Percentiles rank a stretch among this genome's conserved stretches.
phyloP scores from a whole-genome alignment of 2,329 filamentous ascomycete genomes.

The Venturia asperata region DNA sequence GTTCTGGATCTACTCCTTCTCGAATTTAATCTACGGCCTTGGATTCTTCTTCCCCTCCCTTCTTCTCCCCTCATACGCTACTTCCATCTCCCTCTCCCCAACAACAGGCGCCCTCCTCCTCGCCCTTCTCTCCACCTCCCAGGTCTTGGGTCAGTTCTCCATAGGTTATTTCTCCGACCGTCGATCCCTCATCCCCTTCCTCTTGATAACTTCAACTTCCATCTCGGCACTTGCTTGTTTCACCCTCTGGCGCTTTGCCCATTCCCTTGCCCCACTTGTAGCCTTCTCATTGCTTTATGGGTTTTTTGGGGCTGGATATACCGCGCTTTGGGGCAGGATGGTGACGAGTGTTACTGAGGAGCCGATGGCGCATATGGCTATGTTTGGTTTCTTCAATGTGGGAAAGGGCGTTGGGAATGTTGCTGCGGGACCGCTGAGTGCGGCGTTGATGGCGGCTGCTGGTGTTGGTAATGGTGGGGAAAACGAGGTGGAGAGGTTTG shows the following conservation, averaged over 20 bases:
- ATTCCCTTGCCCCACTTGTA: conserved; percentile 8
- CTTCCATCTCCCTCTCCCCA: conserved; percentile 1
- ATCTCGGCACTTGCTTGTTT: conserved; percentile 7
- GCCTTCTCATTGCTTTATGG: conserved; percentile 18
- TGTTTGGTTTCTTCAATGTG: conserved; percentile 15
- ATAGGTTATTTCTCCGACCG: conserved; percentile 16
- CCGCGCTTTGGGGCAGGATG: conserved; percentile 17
- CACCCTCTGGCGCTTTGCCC: conserved; percentile 16
- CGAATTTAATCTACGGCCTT: conserved; percentile 19
- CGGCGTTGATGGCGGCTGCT: not conserved
- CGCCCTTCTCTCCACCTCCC: conserved; percentile 6
- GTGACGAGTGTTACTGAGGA: conserved; percentile 15
- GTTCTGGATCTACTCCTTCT: conserved; percentile 17
- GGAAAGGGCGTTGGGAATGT: conserved; percentile 17
- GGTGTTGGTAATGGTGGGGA: not conserved
- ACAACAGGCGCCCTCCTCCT: conserved; percentile 15
- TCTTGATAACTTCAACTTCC: conserved; percentile 18
- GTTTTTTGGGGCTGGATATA: conserved; percentile 19
- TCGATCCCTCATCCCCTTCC: not conserved
- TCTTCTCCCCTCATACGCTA: conserved; percentile 16
- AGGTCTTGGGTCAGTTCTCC: conserved; percentile 13
- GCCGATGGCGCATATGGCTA: conserved; percentile 14
- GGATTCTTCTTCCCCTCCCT: conserved; percentile 19
- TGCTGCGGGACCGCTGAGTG: conserved; percentile 14
- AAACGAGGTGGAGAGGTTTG: not conserved